Percentiles rank a stretch among this genome's conserved stretches.
Conservation (phyloP, 768 basidiomycete species). For the Tricholoma flavovirens region DNA sequence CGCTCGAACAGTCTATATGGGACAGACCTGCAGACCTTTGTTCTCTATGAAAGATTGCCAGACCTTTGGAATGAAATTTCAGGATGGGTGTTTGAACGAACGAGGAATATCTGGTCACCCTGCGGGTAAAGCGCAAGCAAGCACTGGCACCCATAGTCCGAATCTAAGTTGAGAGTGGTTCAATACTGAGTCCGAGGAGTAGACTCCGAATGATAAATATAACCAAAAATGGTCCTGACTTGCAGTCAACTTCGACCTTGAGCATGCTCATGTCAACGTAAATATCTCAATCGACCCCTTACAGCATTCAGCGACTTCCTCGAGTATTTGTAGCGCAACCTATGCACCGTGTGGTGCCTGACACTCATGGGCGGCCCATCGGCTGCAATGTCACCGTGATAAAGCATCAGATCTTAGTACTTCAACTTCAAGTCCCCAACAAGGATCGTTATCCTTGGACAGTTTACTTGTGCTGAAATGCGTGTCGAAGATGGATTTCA, state of each 20-base stretch:
- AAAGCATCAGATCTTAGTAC: not conserved
- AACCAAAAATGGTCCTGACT: not conserved
- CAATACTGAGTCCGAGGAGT: no score
- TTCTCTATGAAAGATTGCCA: constrained; percentile 79
- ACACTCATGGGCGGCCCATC: not conserved
- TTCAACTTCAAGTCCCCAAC: not conserved
- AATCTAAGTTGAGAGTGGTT: no score
- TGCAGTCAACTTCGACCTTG: not conserved
- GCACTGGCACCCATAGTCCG: no score
- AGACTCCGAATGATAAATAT: not conserved
- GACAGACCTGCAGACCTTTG: constrained; percentile 41
- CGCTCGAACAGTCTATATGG: not conserved
- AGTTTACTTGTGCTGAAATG: constrained; percentile 31
- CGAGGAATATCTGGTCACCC: constrained; percentile 30
- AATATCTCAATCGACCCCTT: not conserved
- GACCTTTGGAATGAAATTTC: constrained; percentile 39
- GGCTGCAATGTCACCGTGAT: not conserved
- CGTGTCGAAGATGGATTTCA: constrained; percentile 65
- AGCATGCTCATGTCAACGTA: not conserved
- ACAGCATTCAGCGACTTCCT: not conserved
- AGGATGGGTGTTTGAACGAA: not conserved
- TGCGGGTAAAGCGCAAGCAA: constrained; percentile 64
- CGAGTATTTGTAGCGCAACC: not conserved
- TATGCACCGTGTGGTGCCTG: not conserved
- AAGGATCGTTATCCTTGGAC: not conserved